phyloP scores from a whole-genome alignment of 192 early-diverging fungal genomes.

The Rhizophlyctis rosea region DNA sequence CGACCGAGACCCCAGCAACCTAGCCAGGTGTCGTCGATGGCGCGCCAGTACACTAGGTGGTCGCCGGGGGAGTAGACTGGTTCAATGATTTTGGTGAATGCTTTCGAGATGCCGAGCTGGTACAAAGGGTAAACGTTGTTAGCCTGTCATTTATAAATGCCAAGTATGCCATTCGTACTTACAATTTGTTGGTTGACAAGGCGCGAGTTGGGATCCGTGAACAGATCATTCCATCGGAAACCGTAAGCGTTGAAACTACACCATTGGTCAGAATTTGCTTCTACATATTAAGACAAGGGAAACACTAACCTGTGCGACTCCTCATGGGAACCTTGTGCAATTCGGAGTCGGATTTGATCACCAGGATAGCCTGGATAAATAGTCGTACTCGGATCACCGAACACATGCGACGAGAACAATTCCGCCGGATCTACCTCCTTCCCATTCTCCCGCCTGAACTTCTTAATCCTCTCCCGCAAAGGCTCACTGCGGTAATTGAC shows the following conservation, averaged over 20 bases:
- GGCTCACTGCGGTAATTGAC: constrained; percentile 10
- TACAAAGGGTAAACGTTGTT: neutral
- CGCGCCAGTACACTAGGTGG: constrained; percentile 8
- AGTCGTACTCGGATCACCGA: constrained; percentile 7
- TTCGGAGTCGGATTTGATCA: constrained; percentile 6
- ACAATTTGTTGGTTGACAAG: constrained; percentile 4
- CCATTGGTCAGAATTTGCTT: neutral
- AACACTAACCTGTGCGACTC: constrained; percentile 1
- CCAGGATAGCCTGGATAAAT: neutral
- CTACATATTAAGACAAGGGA: too few species aligned
- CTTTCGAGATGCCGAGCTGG: constrained; percentile 14
- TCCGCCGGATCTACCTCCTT: constrained; percentile 6
- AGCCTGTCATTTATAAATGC: neutral
- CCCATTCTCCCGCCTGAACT: neutral
- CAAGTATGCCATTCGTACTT: neutral
- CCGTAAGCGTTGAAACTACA: neutral
- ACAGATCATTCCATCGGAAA: constrained; percentile 8
- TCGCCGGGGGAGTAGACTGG: constrained; percentile 5
- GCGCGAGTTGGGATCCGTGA: constrained; percentile 5
- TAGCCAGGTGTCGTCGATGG: constrained; percentile 9
- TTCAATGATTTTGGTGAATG: constrained; percentile 14
- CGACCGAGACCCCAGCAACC: constrained; percentile 7
- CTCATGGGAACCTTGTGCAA: constrained; percentile 1
- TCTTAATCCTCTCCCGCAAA: constrained; percentile 5
- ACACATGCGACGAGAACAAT: neutral